These are phyloP conservation scores for Dactylellina cionopaga DNA, from an alignment of 2,329 filamentous ascomycete species.

Conservation along the genomic window DNA sequence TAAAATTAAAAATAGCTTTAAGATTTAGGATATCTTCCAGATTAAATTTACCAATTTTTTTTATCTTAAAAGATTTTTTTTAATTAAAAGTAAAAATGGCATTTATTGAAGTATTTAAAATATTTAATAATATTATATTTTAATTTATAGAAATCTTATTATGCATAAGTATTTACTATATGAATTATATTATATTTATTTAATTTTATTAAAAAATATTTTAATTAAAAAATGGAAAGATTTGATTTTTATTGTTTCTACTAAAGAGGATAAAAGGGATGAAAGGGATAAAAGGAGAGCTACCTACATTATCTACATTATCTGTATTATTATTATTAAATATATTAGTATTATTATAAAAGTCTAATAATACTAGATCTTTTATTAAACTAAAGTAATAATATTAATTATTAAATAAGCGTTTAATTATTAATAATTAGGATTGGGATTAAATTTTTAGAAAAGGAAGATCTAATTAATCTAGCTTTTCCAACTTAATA, in stretches of 20 bases:
- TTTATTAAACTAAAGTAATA: too few relatives aligned
- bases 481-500: neutral
- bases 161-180: neutral
- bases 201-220: neutral
- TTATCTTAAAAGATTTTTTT: neutral
- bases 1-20: neutral
- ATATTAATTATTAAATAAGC: too few relatives aligned
- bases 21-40: neutral
- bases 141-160: neutral
- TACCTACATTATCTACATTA: too few relatives aligned
- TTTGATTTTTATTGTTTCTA: too few relatives aligned
- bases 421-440: neutral
- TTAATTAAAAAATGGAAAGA: neutral
- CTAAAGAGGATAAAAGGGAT: too few relatives aligned
- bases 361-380: too few relatives aligned
- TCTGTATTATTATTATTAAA: too few relatives aligned
- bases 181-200: neutral
- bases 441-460: neutral
- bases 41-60: neutral
- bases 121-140: neutral
- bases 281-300: too few relatives aligned
- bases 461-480: neutral
- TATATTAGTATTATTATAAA: too few relatives aligned
- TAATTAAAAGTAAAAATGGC: neutral
- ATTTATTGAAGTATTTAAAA: neutral